Conservation (phyloP, 2,329 filamentous ascomycete species). For the Calonectria pteridis region DNA sequence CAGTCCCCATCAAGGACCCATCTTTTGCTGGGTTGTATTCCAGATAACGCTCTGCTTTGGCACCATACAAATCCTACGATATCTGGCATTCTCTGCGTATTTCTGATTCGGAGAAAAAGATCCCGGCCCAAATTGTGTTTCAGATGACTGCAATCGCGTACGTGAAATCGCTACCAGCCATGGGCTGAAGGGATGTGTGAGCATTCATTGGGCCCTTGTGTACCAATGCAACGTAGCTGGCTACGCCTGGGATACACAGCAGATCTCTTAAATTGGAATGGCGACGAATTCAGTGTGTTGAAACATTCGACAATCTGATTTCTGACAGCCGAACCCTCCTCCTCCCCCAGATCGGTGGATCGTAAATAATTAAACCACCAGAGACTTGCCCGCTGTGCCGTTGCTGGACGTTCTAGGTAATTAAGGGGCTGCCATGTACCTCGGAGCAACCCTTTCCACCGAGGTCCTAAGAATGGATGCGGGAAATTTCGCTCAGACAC, state of each 20-base stretch:
- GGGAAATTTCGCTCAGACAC: not conserved
- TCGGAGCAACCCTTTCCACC: no score
- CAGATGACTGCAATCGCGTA: not conserved
- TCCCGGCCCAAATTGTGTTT: not conserved
- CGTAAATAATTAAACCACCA: no score
- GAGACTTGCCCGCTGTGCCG: no score
- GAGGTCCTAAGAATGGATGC: no score
- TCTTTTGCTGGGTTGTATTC: not conserved
- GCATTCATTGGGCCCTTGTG: not conserved
- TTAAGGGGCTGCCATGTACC: no score
- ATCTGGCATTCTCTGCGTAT: not conserved
- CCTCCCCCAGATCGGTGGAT: no score
- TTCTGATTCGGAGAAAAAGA: not conserved
- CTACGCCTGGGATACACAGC: not conserved
- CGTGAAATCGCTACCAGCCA: not conserved
- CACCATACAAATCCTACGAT: not conserved
- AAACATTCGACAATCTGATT: not conserved
- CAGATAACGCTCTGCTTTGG: not conserved
- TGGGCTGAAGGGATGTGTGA: no score
- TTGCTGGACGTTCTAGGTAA: no score
- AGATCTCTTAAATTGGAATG: not conserved
- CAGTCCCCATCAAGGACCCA: not conserved
- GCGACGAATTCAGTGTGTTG: not conserved
- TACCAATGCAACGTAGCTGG: not conserved
- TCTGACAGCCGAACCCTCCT: no score